Evolutionary conservation across 331 rosid genomes (phyloP), one percentile per base, ranked within the genome.

Genomic region (Pyrus hybrid): DNA sequence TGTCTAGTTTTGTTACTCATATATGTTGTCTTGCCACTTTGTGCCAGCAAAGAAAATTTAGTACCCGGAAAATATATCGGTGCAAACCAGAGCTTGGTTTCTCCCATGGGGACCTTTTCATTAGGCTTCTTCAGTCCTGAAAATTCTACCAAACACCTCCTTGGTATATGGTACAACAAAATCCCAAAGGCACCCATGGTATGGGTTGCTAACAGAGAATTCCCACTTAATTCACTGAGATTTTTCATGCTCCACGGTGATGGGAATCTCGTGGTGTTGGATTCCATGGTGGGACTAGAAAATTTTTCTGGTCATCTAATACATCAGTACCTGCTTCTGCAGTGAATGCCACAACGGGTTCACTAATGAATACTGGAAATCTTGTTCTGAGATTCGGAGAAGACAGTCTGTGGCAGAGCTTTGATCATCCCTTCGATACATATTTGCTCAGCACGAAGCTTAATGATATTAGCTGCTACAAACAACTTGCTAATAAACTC

Each of bases 91-190:
- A 86, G 88, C 30, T 71, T 87, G 13, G 14, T 69, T 33, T 91
- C 92, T 12, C 4, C 79, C 10, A 26, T 10, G 14, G 90, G 60
- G 1, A 53, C 21, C 71, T 91, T 85, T 26, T 81, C 66, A 66
- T 17, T 91, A 12, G 96, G 96, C 68, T 87, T 91, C 89, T 88
- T 84, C 85, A 82, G 17, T 3, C 81, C 82, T 75, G 86, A 87
- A 82, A 85, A 77, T 17, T 80, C 86, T 63, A 80, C 90, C 8
- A 87, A 84, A 8, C 81, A 80, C 80, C 84, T 88, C 76, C 75
- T 88, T 29, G 75, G 65, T 29, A 2, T 54, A 56, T 26, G 41
- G 65, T 71, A 54, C 65, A 71, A 29, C 45, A 70, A 14, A 53
- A 20, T 28, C 11, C 64, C 74, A 18, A 53, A 12, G 28, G 8